Evolutionary conservation across 23 red algal species (phyloP), one percentile per base, ranked within the genome.

Genomic region (Gracilariopsis chorda): DNA sequence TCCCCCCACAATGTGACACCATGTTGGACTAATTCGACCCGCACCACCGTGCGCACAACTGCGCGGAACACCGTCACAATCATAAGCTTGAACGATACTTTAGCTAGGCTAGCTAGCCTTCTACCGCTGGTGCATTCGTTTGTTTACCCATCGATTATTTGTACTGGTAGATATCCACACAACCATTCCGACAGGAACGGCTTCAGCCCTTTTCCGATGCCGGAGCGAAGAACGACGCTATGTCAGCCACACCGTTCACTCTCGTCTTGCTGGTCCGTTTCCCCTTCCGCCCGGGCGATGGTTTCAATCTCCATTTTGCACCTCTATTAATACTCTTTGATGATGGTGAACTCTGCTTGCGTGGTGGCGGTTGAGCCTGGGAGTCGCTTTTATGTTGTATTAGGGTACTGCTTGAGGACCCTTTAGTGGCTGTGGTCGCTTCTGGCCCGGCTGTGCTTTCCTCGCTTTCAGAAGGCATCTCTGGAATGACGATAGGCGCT

Each of bases 381-480:
- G 8, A 9, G 62, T 20, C 62, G 35, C 41, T 41, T 16, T 68
- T 2, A 68, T 20, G 5, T 36, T 36, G 13, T 41, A 3, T 39
- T 68, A n/a, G 5, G 20, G 20, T 5, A 68, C 28, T 39, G 33
- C 21, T 35, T n/a, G 62, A 37, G 28, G 3, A 12, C 27, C 41
- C 21, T 16, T 40, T 36, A 36, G 32, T 68, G 62, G 33, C 35
- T 68, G 17, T 0, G 32, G 21, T 1, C 4, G 30, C 32, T 27
- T 20, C 2, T 41, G 5, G 17, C 17, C 0, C 62, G 20, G 41
- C 30, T 68, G 41, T 36, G 62, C 62, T 68, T n/a, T 68, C 41
- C 35, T 68, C 62, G 32, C 62, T 68, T 30, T 68, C 62, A 68
- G 62, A 68, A 9, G 62, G 62, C 62, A 68, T 35, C 41, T 68